Percentiles rank a stretch among this genome's conserved stretches.
Evolutionary conservation across 192 early-diverging fungal species (phyloP).

Genomic region (Backusella psychrophila): DNA sequence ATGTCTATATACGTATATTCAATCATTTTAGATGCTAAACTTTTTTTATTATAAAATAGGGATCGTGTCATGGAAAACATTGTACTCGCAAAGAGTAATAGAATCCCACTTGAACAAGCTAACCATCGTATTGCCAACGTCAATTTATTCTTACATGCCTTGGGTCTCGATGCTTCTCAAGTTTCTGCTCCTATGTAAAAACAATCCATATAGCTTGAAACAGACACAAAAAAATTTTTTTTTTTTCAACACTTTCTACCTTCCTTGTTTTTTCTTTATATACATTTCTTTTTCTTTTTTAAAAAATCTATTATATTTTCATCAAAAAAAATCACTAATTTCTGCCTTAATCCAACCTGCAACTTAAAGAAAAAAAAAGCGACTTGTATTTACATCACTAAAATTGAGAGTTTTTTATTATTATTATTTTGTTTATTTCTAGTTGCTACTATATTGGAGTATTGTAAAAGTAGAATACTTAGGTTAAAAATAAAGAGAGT

Average conservation of each 20-base stretch:
- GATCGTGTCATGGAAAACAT: constrained; percentile 83
- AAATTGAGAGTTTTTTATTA: no score
- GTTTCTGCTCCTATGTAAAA: constrained; percentile 46
- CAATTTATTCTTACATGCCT: constrained; percentile 93
- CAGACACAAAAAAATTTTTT: neutral
- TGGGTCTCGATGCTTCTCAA: constrained; percentile 88
- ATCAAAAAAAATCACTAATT: neutral
- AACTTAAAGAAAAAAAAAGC: neutral
- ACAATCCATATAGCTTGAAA: neutral
- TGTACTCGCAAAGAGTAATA: constrained; percentile 59
- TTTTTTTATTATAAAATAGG: constrained; percentile 31
- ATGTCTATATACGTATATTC: neutral
- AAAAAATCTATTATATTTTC: neutral
- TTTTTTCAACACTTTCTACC: neutral
- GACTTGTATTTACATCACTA: neutral
- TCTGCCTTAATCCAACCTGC: neutral
- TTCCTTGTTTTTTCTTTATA: no score
- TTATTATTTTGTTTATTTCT: no score
- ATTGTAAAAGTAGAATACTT: no score
- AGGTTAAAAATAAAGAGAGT: no score
- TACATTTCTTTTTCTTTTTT: no score
- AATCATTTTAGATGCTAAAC: neutral
- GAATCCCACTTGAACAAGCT: constrained; percentile 53
- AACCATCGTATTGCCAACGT: constrained; percentile 77
- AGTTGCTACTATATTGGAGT: no score